A percentile compares a stretch with the other conserved stretches of the same genome.
phyloP scores from a whole-genome alignment of 345 rosid genomes.

The Populus deltoides region DNA sequence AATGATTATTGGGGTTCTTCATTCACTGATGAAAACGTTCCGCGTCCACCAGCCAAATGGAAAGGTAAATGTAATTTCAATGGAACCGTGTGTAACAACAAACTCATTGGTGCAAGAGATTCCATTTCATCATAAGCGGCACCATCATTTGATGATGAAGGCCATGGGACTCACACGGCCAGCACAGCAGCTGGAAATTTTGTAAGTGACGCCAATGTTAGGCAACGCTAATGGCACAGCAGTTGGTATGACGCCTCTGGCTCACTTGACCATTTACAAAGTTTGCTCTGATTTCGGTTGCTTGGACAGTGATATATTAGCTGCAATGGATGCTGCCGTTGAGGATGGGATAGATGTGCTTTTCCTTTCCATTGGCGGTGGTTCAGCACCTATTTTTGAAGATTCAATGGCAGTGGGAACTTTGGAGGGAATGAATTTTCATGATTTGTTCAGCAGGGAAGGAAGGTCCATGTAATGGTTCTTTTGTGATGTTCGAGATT shows the following conservation, averaged over 20 bases:
- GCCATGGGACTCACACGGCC: conserved; percentile 25
- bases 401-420: conserved; percentile 32
- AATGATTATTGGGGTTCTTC: conserved; percentile 28
- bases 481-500: not conserved
- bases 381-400: conserved; percentile 20
- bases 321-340: conserved; percentile 62
- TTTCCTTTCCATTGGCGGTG: conserved; percentile 53
- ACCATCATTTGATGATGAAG: conserved; percentile 15
- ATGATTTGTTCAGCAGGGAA: conserved; percentile 40
- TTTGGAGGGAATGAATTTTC: conserved; percentile 28
- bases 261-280: conserved; percentile 60
- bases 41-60: conserved; percentile 26
- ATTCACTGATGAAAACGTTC: conserved; percentile 21
- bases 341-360: conserved; percentile 64
- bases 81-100: conserved; percentile 22
- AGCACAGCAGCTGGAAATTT: conserved; percentile 51
- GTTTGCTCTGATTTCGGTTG: conserved; percentile 55
- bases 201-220: conserved; percentile 23
- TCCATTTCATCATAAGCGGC: not conserved
- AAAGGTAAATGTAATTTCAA: conserved; percentile 31
- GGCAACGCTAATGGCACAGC: conserved; percentile 70
- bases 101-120: conserved; percentile 29
- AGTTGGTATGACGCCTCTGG: conserved; percentile 36
- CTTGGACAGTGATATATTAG: conserved; percentile 47
- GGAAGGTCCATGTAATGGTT: conserved; percentile 21